phyloP scores from a whole-genome alignment of 2,329 filamentous ascomycete genomes.

The Graphilbum sp. region DNA sequence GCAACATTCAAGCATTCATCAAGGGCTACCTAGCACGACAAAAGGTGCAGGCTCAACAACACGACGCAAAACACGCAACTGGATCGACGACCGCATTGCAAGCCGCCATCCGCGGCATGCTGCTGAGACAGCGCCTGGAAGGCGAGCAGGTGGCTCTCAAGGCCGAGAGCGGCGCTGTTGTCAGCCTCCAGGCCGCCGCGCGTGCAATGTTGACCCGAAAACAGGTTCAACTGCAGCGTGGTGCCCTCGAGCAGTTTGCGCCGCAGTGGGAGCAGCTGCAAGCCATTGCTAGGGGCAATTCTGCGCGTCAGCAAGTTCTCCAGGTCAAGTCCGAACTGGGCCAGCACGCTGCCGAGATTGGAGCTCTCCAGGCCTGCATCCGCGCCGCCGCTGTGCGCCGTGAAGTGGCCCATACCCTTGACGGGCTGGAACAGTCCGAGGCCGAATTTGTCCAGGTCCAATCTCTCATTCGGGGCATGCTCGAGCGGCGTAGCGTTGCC shows the following conservation, averaged over 20 bases:
- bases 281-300: conserved; percentile 28
- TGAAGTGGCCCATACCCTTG: conserved; percentile 29
- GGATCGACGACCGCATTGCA: conserved; percentile 43
- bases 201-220: conserved; percentile 45
- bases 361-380: conserved; percentile 32
- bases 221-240: conserved; percentile 32
- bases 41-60: conserved; percentile 35
- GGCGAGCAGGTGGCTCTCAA: conserved; percentile 36
- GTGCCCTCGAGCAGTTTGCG: conserved; percentile 32
- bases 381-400: conserved; percentile 39
- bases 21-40: conserved; percentile 51
- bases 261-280: conserved; percentile 35
- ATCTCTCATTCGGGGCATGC: conserved; percentile 42
- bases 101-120: conserved; percentile 49
- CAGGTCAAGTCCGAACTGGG: conserved; percentile 31
- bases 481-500: conserved; percentile 33
- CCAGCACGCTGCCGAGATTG: conserved; percentile 25
- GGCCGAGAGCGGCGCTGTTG: conserved; percentile 31
- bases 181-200: conserved; percentile 46
- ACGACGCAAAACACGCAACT: conserved; percentile 34
- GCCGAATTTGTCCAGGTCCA: conserved; percentile 35
- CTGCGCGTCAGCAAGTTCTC: conserved; percentile 27
- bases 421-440: conserved; percentile 29
- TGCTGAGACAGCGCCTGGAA: conserved; percentile 40
- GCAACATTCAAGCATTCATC: conserved; percentile 47